Percentiles rank a stretch among this genome's conserved stretches.
These are phyloP conservation scores for Stephanocyclus meneghinianus DNA, from an alignment of 352 stramenopile genomes.

Conservation along the genomic window DNA sequence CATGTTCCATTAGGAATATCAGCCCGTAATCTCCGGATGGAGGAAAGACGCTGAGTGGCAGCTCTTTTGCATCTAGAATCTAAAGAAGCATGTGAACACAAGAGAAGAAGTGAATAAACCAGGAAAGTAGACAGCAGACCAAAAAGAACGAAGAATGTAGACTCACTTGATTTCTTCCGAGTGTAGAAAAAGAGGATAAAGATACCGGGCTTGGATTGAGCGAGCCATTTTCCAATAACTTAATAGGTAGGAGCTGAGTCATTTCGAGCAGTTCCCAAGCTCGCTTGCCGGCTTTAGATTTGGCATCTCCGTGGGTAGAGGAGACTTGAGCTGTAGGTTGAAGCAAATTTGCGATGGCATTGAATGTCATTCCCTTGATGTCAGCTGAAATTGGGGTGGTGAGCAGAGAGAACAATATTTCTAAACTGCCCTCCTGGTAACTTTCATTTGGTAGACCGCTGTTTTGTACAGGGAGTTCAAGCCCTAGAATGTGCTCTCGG, in stretches of 20 bases:
- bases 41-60: constrained; percentile 31
- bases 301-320: not conserved
- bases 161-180: constrained; percentile 19
- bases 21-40: constrained; percentile 63
- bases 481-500: constrained; percentile 53
- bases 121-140: not conserved
- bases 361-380: constrained; percentile 64
- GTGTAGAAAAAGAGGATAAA: constrained; percentile 15
- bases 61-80: constrained; percentile 8
- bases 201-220: constrained; percentile 24
- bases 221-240: constrained; percentile 59
- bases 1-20: constrained; percentile 79
- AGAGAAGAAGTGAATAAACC: not conserved
- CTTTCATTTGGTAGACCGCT: constrained; percentile 7
- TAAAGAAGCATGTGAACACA: not conserved
- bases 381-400: constrained; percentile 52
- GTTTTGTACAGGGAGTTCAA: constrained; percentile 49
- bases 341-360: constrained; percentile 73
- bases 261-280: constrained; percentile 76
- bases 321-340: constrained; percentile 14
- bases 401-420: constrained; percentile 75
- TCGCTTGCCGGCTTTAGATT: constrained; percentile 33
- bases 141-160: not conserved
- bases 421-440: constrained; percentile 58
- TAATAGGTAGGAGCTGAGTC: constrained; percentile 74